A percentile compares a stretch with the other conserved stretches of the same genome.
Conservation (phyloP, 768 basidiomycete species). For the Lentinula raphanica region DNA sequence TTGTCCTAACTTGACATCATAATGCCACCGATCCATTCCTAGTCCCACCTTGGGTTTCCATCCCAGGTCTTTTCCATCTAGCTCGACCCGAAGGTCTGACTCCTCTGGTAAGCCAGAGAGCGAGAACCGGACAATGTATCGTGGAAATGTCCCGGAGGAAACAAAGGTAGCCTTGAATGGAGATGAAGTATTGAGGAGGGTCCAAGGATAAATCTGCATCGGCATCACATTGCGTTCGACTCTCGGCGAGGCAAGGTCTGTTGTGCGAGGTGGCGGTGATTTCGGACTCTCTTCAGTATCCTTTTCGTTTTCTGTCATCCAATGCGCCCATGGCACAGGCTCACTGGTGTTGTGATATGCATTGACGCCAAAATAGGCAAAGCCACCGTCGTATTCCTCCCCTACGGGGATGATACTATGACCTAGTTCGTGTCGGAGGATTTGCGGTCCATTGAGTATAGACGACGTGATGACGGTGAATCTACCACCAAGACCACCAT, state of each 20-base stretch:
- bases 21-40: conserved; percentile 72
- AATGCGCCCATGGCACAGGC: conserved; percentile 63
- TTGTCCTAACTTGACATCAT: conserved; percentile 45
- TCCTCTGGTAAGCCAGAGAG: conserved; percentile 60
- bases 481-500: conserved; percentile 74
- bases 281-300: too few relatives aligned
- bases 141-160: conserved; percentile 59
- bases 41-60: conserved; percentile 56
- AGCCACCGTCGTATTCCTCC: conserved; percentile 81
- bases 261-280: conserved; percentile 9
- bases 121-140: conserved; percentile 64
- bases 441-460: conserved; percentile 64
- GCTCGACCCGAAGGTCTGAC: conserved; percentile 47
- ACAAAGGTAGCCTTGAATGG: conserved; percentile 58
- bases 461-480: conserved; percentile 79
- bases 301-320: conserved; percentile 34
- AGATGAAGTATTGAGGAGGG: conserved; percentile 53
- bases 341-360: conserved; percentile 39
- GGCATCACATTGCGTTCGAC: conserved; percentile 72
- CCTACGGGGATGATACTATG: conserved; percentile 77
- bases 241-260: conserved; percentile 10
- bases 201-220: conserved; percentile 73
- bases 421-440: conserved; percentile 75
- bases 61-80: conserved; percentile 55
- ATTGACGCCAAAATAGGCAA: conserved; percentile 67